phyloP scores from a whole-genome alignment of 805 yeast species.

The Yamadazyma akitaensis region DNA sequence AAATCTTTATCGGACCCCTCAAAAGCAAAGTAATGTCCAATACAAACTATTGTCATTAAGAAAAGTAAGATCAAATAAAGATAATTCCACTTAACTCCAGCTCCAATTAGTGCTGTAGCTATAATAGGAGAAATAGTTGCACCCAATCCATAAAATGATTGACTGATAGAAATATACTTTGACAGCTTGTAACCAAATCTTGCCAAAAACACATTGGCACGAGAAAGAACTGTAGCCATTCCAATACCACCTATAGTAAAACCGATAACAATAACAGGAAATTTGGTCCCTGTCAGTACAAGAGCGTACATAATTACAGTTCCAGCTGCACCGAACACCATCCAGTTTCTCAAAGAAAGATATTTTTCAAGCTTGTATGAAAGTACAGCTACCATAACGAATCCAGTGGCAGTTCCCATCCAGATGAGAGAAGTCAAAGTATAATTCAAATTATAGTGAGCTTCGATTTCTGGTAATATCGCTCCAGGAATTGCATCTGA shows the following conservation, averaged over 20 bases:
- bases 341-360: conserved; percentile 40
- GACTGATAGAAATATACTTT: conserved; percentile 57
- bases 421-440: conserved; percentile 56
- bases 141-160: conserved; percentile 71
- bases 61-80: conserved; percentile 45
- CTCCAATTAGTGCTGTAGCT: conserved; percentile 51
- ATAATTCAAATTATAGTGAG: conserved; percentile 45
- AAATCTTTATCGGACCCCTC: conserved; percentile 46
- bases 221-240: conserved; percentile 46
- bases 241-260: conserved; percentile 62
- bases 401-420: conserved; percentile 58
- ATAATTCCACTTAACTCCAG: conserved; percentile 51
- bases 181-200: conserved; percentile 48
- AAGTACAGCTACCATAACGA: conserved; percentile 46
- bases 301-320: conserved; percentile 42
- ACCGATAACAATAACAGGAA: conserved; percentile 46
- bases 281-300: conserved; percentile 47
- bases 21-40: conserved; percentile 42
- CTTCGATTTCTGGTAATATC: conserved; percentile 52
- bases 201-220: conserved; percentile 50
- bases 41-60: conserved; percentile 33
- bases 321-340: conserved; percentile 34
- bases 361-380: conserved; percentile 41
- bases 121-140: conserved; percentile 68
- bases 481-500: conserved; percentile 62